phyloP scores from a whole-genome alignment of 2,329 filamentous ascomycete genomes.

The Colletotrichum brevisporum region DNA sequence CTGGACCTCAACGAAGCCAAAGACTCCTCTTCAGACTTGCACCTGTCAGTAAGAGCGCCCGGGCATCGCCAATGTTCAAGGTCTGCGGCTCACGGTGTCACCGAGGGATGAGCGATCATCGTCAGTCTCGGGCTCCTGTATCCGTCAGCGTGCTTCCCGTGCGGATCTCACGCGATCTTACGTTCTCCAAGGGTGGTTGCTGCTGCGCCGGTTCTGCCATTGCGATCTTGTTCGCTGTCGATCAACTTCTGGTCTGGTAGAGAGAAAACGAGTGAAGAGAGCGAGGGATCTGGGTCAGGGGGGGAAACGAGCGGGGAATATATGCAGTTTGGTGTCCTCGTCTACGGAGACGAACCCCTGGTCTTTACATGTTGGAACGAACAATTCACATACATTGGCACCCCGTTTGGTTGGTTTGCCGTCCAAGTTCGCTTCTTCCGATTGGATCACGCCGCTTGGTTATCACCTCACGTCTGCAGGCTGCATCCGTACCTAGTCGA shows the following conservation, averaged over 20 bases:
- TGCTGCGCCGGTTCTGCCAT: not conserved
- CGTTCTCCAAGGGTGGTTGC: not conserved
- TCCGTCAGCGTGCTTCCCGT: not conserved
- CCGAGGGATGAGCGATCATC: not conserved
- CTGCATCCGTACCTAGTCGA: too few species aligned
- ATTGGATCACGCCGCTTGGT: not conserved
- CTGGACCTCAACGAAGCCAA: constrained; percentile 30
- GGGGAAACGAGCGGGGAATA: not conserved
- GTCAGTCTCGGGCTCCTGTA: not conserved
- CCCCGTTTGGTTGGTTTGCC: not conserved
- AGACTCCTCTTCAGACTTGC: not conserved
- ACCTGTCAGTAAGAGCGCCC: not conserved
- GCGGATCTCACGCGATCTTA: not conserved
- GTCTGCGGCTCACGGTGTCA: not conserved
- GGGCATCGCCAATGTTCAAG: not conserved
- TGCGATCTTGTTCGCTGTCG: not conserved
- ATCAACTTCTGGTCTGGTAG: not conserved
- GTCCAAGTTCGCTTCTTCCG: not conserved
- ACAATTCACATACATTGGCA: not conserved
- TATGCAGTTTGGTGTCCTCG: not conserved
- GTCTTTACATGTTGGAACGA: not conserved
- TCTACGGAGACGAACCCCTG: not conserved
- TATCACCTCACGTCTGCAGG: not conserved
- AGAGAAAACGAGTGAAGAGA: not conserved
- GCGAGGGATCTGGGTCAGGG: not conserved